Conservation (phyloP, 129 eudicot genomes). For the Arctium minus region DNA sequence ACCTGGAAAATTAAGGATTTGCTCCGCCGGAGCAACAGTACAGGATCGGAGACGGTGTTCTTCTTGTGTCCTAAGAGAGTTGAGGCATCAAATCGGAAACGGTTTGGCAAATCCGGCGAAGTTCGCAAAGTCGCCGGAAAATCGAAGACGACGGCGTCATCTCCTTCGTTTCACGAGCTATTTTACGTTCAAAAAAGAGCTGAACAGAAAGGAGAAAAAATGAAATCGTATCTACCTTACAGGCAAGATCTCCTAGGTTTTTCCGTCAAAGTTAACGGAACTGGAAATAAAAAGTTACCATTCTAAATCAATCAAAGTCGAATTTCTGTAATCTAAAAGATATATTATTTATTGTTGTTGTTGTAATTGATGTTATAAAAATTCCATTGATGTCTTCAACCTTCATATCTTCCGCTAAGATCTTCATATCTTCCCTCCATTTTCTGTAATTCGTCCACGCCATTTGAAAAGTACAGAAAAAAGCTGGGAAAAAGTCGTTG, state of each 20-base stretch:
- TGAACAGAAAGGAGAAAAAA: conserved; percentile 44
- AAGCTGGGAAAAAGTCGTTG: too few relatives aligned
- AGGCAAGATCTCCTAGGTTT: conserved; percentile 59
- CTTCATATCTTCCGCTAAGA: neutral
- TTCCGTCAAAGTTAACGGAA: conserved; percentile 41
- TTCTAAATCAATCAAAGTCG: conserved; percentile 14
- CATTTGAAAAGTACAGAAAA: too few relatives aligned
- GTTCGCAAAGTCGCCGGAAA: conserved; percentile 4
- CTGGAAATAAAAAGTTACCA: conserved; percentile 24
- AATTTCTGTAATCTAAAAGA: neutral
- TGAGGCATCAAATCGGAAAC: conserved; percentile 10
- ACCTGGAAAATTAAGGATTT: conserved; percentile 50
- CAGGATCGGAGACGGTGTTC: conserved; percentile 47
- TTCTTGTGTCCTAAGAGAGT: conserved; percentile 42
- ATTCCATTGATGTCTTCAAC: neutral
- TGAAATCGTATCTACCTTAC: conserved; percentile 70
- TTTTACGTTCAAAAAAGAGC: conserved; percentile 52
- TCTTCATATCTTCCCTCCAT: neutral
- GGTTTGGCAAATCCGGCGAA: conserved; percentile 7
- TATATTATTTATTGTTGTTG: neutral
- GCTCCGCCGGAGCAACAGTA: conserved; percentile 50
- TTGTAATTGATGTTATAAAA: neutral
- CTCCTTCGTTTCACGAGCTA: conserved; percentile 44
- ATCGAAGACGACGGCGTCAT: conserved; percentile 11
- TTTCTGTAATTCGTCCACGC: neutral